Evolutionary conservation across 352 stramenopile species (phyloP).

Genomic region (Thraustotheca clavata): DNA sequence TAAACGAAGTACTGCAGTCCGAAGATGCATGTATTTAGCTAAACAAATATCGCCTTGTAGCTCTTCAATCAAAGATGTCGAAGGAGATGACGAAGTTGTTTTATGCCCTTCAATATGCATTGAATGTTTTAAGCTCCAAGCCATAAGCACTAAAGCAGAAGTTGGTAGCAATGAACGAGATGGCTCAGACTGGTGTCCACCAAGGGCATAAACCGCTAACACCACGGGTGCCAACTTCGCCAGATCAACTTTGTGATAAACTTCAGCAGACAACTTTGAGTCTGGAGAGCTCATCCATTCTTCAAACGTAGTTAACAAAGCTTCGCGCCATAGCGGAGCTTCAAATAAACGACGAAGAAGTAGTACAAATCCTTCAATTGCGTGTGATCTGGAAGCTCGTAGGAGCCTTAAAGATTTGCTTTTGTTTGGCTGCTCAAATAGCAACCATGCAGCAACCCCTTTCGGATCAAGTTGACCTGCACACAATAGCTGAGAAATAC

Average conservation of each 20-base stretch:
- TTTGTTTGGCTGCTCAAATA: conserved; percentile 3
- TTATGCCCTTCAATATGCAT: conserved; percentile 2
- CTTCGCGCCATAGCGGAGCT: neutral
- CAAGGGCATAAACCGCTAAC: neutral
- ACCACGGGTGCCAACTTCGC: neutral
- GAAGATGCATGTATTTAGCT: conserved; percentile 11
- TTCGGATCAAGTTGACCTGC: neutral
- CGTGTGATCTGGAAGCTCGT: neutral
- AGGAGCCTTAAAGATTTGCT: conserved; percentile 12
- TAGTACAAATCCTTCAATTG: neutral
- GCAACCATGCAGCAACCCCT: conserved; percentile 9
- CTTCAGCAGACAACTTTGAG: no score
- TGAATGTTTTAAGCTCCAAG: neutral
- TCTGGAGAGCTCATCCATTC: no score
- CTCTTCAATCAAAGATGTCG: neutral
- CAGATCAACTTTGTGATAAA: no score
- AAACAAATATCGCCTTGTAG: conserved; percentile 14
- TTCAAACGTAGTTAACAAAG: neutral
- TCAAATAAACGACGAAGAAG: neutral
- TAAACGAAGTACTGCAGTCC: neutral
- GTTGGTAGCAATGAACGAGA: no score
- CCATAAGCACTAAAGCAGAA: neutral
- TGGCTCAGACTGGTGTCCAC: no score
- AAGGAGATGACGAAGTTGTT: neutral
- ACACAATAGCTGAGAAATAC: neutral